A percentile compares a stretch with the other conserved stretches of the same genome.
phyloP scores from a whole-genome alignment of 2,329 filamentous ascomycete species.

The Aureobasidium sp. region DNA sequence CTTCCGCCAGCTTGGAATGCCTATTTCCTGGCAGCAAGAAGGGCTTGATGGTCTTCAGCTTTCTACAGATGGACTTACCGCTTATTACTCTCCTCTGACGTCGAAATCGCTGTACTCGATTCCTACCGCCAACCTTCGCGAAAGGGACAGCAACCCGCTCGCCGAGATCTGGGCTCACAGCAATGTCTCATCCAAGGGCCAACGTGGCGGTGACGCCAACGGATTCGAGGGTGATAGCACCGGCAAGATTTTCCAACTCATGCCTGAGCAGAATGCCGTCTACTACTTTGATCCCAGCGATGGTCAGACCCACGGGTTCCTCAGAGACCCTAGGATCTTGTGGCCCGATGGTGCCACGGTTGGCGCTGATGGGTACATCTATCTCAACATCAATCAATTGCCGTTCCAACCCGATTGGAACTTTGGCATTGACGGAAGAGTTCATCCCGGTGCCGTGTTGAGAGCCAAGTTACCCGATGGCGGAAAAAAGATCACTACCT shows the following conservation, averaged over 20 bases:
- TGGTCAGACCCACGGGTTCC: conserved; percentile 32
- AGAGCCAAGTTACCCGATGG: conserved; percentile 36
- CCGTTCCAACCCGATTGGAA: conserved; percentile 45
- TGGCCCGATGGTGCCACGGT: conserved; percentile 40
- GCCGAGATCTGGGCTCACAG: conserved; percentile 38
- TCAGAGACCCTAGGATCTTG: conserved; percentile 38
- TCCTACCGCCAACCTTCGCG: conserved; percentile 27
- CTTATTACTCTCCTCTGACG: conserved; percentile 40
- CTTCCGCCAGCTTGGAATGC: conserved; percentile 23
- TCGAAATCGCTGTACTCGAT: conserved; percentile 32
- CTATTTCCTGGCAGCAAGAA: conserved; percentile 25
- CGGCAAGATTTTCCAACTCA: conserved; percentile 41
- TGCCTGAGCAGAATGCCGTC: conserved; percentile 41
- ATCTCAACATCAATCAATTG: conserved; percentile 46
- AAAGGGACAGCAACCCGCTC: conserved; percentile 28
- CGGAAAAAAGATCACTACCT: conserved; percentile 32
- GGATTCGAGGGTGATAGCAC: conserved; percentile 40
- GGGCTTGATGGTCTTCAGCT: conserved; percentile 41
- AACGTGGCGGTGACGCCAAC: conserved; percentile 41
- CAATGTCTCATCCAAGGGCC: conserved; percentile 41
- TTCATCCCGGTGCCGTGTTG: conserved; percentile 40
- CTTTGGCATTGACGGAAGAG: conserved; percentile 36
- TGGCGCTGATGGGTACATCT: conserved; percentile 40
- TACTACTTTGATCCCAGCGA: conserved; percentile 39
- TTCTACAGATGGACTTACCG: conserved; percentile 36